Evolutionary conservation across 73 alveolate genomes (phyloP).

Genomic region (Tetrahymena borealis): DNA sequence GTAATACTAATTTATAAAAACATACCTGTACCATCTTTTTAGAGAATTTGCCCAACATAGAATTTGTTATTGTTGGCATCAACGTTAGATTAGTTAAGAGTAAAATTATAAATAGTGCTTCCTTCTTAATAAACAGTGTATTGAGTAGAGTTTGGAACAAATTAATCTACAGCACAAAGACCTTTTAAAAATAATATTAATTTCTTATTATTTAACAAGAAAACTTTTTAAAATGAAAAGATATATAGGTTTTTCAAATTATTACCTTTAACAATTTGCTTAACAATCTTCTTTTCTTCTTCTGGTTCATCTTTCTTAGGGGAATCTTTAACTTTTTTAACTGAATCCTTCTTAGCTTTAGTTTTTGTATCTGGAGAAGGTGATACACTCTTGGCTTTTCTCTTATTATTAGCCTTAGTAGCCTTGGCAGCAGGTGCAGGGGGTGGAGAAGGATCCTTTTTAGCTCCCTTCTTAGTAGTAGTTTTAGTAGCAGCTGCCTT

Average conservation of each 20-base stretch:
- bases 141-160: background rate
- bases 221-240: background rate
- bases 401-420: background rate
- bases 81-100: background rate
- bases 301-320: background rate
- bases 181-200: background rate
- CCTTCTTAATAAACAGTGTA: background rate
- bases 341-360: background rate
- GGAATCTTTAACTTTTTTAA: background rate
- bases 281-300: background rate
- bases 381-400: background rate
- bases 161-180: background rate
- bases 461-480: background rate
- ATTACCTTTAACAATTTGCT: background rate
- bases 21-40: background rate
- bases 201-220: too few relatives aligned
- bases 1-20: too few relatives aligned
- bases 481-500: background rate
- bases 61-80: background rate
- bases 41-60: background rate
- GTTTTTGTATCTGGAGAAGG: conserved; percentile 1
- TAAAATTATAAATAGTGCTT: background rate
- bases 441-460: too few relatives aligned
- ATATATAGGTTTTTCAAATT: background rate
- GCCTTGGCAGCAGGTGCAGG: background rate